A percentile compares a stretch with the other conserved stretches of the same genome.
phyloP scores from a whole-genome alignment of 2,329 filamentous ascomycete species.

The Bipolaris victoriae region DNA sequence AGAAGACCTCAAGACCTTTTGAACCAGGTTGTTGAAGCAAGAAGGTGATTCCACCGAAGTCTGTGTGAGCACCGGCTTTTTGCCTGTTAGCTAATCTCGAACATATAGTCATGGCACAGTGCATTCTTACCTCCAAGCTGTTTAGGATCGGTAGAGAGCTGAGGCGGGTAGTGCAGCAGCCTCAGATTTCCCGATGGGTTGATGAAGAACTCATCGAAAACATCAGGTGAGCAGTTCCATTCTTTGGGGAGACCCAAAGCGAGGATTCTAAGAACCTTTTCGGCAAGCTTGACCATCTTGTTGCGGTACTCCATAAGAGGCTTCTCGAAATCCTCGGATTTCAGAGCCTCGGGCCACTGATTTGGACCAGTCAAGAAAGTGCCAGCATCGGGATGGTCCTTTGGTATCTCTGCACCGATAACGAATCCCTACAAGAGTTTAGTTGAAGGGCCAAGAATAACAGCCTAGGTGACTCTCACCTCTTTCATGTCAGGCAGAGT shows the following conservation, averaged over 20 bases:
- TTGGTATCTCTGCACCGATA: neutral
- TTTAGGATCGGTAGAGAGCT: neutral
- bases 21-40: slow-evolving; percentile 22
- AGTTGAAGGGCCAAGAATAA: neutral
- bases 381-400: neutral
- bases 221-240: neutral
- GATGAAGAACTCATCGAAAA: neutral
- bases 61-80: slow-evolving; percentile 18
- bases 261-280: neutral
- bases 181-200: neutral
- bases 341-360: neutral
- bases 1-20: slow-evolving; percentile 18
- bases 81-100: neutral
- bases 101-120: neutral
- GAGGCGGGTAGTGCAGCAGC: neutral
- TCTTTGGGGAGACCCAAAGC: neutral
- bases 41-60: slow-evolving; percentile 25
- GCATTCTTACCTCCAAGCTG: neutral
- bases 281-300: neutral
- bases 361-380: neutral
- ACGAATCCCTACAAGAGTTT: neutral
- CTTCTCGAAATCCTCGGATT: neutral
- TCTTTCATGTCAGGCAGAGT: slow-evolving; percentile 24
- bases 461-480: neutral
- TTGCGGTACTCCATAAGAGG: neutral